Conservation (phyloP, 2,329 filamentous ascomycete species). For the Calycina herbarum region DNA sequence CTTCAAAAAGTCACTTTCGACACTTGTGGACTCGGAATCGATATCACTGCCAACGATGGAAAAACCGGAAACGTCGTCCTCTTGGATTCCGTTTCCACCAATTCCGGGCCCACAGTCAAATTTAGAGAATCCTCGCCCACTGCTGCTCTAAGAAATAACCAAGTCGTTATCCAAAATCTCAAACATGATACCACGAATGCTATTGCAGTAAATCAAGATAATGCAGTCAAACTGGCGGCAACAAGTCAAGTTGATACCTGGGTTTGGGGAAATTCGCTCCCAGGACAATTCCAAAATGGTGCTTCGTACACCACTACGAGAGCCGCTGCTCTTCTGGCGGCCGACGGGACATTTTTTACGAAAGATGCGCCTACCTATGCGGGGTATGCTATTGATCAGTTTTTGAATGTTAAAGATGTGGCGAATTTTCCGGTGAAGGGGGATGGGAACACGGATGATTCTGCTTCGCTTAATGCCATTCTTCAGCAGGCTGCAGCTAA, state of each 20-base stretch:
- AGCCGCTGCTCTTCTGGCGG: not conserved
- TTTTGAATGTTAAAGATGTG: conserved; percentile 11
- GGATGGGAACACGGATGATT: conserved; percentile 21
- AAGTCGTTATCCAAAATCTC: not conserved
- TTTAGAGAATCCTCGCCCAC: not conserved
- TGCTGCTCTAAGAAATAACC: not conserved
- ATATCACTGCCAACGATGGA: conserved; percentile 8
- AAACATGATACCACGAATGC: not conserved
- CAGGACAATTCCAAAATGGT: conserved; percentile 2
- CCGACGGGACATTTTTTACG: not conserved
- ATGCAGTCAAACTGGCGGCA: conserved; percentile 3
- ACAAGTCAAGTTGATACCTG: conserved; percentile 5
- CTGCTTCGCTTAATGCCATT: conserved; percentile 52
- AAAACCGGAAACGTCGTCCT: not conserved
- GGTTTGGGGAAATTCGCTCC: conserved; percentile 8
- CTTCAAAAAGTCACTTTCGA: conserved; percentile 29
- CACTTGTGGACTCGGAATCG: conserved; percentile 31
- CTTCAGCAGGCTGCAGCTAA: conserved; percentile 48
- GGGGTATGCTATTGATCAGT: conserved; percentile 2
- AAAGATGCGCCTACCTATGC: conserved; percentile 6
- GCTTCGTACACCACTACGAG: conserved; percentile 2
- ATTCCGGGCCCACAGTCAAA: not conserved
- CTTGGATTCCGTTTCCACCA: not conserved
- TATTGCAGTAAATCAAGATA: conserved; percentile 4
- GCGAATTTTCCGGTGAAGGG: conserved; percentile 12